Evolutionary conservation across 441 rosid species (phyloP).

Genomic region (Syzygium syzygioides): DNA sequence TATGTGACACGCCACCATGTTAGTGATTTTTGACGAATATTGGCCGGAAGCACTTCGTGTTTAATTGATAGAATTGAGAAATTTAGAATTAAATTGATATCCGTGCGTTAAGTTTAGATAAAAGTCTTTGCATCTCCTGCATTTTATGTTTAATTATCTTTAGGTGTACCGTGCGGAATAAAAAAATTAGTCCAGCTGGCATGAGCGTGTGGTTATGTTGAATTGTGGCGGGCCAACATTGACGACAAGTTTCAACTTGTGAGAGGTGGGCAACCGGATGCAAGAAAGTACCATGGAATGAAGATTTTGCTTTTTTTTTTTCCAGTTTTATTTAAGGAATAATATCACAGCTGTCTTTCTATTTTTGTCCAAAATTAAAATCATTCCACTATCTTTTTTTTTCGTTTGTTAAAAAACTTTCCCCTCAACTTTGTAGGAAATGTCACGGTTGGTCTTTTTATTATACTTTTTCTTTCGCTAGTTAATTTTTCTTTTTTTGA

Average conservation of each 20-base stretch:
- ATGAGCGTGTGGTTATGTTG: too few species aligned
- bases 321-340: not conserved
- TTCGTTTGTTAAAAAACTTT: not conserved
- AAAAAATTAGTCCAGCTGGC: not conserved
- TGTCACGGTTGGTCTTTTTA: not conserved
- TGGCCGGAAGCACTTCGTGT: rapidly evolving
- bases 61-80: rapidly evolving
- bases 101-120: rapidly evolving
- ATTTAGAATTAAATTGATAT: rapidly evolving
- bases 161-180: rapidly evolving
- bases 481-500: not conserved
- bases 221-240: not conserved
- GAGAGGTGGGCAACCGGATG: not conserved
- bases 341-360: rapidly evolving
- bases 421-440: not conserved
- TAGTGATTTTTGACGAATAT: rapidly evolving
- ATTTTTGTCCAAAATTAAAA: not conserved
- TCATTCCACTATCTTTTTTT: not conserved
- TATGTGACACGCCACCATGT: rapidly evolving
- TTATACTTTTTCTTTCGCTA: not conserved
- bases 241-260: not conserved
- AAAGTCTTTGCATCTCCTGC: not conserved
- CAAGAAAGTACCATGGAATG: not conserved
- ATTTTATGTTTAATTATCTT: not conserved
- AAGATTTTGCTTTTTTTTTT: too few species aligned